Conservation (phyloP, 345 rosid species). For the Heritiera fomes region DNA sequence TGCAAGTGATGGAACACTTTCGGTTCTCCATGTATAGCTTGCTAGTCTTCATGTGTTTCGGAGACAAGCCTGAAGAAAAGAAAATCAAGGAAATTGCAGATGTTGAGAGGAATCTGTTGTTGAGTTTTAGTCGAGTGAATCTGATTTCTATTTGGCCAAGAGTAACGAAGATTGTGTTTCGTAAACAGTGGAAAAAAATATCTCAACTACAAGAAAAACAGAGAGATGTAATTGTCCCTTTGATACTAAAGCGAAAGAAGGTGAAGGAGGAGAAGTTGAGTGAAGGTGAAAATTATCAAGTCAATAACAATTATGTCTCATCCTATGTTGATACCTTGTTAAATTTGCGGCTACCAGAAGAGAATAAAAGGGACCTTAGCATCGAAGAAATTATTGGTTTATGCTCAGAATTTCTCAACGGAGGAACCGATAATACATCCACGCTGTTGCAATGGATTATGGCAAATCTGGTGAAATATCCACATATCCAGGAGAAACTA, state of each 20-base stretch:
- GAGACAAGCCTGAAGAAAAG: constrained; percentile 27
- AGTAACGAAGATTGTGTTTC: background rate
- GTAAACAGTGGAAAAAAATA: constrained; percentile 23
- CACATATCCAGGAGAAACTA: constrained; percentile 24
- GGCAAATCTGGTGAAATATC: constrained; percentile 40
- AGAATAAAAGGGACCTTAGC: constrained; percentile 26
- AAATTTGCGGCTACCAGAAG: constrained; percentile 25
- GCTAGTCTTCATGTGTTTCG: constrained; percentile 36
- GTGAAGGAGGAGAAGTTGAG: constrained; percentile 26
- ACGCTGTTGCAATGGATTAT: constrained; percentile 41
- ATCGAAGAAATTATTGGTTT: constrained; percentile 25
- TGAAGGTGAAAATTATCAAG: constrained; percentile 23
- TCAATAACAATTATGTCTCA: background rate
- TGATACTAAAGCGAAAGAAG: constrained; percentile 35
- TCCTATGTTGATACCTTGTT: constrained; percentile 38
- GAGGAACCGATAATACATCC: constrained; percentile 35
- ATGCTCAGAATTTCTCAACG: constrained; percentile 29
- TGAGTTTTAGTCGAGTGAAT: background rate
- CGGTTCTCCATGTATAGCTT: constrained; percentile 40
- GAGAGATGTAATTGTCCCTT: constrained; percentile 26
- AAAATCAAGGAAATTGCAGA: constrained; percentile 40
- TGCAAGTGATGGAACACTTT: constrained; percentile 27
- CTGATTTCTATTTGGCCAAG: constrained; percentile 2
- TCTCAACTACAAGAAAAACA: constrained; percentile 28
- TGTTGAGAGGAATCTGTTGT: background rate